These are phyloP conservation scores for Fusarium sp. DNA, from an alignment of 2,329 filamentous ascomycete species.

Conservation along the genomic window DNA sequence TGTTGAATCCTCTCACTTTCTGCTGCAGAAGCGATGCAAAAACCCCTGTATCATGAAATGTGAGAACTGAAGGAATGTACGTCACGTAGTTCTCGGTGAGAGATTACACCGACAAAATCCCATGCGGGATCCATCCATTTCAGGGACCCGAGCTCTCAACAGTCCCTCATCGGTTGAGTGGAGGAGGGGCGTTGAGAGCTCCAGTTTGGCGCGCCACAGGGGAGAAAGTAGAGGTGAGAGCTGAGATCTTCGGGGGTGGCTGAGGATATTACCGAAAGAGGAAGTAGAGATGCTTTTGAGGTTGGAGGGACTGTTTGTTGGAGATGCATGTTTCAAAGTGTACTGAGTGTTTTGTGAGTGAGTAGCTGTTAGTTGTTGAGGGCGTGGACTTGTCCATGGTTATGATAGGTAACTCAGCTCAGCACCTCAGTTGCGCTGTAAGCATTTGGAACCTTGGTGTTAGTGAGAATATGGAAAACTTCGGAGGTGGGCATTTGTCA, in stretches of 20 bases:
- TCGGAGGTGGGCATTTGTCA: not conserved
- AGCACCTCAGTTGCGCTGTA: conserved; percentile 14
- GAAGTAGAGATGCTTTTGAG: conserved; percentile 2
- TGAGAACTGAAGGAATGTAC: not conserved
- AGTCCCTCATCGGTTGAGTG: conserved; percentile 33
- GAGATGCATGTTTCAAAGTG: conserved; percentile 6
- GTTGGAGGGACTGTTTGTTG: not conserved
- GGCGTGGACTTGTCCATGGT: not conserved
- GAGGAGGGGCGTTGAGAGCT: conserved; percentile 32
- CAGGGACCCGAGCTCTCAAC: conserved; percentile 35
- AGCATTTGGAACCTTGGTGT: not conserved
- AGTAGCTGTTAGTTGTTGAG: conserved; percentile 2
- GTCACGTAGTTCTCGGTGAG: conserved; percentile 28
- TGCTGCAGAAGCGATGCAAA: not conserved
- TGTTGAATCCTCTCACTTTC: not conserved
- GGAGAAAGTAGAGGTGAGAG: conserved; percentile 22
- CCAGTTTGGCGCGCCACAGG: conserved; percentile 17
- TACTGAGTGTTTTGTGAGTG: not conserved
- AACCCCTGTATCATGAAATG: conserved; percentile 2
- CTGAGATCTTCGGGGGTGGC: conserved; percentile 24
- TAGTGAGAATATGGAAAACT: not conserved
- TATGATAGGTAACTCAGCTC: not conserved
- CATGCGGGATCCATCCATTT: conserved; percentile 8
- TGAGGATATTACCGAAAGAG: conserved; percentile 7
- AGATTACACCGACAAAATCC: conserved; percentile 33